These are phyloP conservation scores for Globisporangium viniferum DNA, from an alignment of 352 stramenopile genomes.

Conservation along the genomic window DNA sequence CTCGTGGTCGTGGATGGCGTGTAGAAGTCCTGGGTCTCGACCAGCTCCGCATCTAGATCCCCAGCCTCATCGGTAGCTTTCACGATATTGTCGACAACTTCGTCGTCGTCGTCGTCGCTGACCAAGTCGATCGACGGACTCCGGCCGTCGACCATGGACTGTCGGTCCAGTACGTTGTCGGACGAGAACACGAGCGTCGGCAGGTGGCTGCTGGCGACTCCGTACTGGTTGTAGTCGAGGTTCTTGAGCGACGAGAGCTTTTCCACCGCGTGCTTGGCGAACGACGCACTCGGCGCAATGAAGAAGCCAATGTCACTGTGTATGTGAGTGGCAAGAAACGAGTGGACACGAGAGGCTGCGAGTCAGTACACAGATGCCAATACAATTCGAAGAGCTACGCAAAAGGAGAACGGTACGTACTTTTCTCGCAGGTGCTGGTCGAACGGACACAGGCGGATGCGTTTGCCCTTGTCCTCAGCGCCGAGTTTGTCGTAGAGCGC, in stretches of 20 bases:
- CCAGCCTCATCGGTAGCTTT: background rate
- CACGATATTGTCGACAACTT: background rate
- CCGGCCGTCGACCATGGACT: constrained; percentile 33
- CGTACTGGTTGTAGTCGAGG: background rate
- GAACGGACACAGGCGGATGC: constrained; percentile 38
- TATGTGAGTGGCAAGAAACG: background rate
- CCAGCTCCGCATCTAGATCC: background rate
- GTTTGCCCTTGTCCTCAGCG: constrained; percentile 18
- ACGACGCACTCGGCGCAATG: constrained; percentile 40
- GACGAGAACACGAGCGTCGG: constrained; percentile 51
- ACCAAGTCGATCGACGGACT: constrained; percentile 23
- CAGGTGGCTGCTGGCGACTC: background rate
- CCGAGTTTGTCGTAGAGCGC: constrained; percentile 43
- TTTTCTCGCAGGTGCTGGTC: constrained; percentile 34
- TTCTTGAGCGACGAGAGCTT: constrained; percentile 15
- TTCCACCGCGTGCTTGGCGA: constrained; percentile 40
- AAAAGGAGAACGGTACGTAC: constrained; percentile 13
- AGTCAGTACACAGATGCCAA: background rate
- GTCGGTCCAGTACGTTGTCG: constrained; percentile 43
- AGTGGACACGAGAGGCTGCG: background rate
- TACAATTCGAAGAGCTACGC: constrained; percentile 2
- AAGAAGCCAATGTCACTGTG: constrained; percentile 48
- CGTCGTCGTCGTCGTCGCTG: constrained; percentile 8
- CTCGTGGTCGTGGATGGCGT: background rate
- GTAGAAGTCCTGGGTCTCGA: constrained; percentile 2